Conservation (phyloP, 1,139 yeast species). For the Candida sojae region DNA sequence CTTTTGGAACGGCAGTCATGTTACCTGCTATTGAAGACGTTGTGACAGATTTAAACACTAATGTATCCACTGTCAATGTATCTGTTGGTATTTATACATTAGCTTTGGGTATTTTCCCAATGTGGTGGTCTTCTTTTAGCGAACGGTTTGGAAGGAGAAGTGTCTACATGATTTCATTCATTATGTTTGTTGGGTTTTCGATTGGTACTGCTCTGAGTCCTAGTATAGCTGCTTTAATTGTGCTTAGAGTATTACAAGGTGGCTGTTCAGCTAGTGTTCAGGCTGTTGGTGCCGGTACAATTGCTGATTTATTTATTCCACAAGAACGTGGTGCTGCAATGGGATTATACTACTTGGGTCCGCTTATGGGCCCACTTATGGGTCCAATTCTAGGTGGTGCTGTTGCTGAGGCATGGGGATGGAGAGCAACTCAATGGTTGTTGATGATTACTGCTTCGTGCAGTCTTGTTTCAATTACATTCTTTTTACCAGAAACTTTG, state of each 20-base stretch:
- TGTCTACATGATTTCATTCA: constrained; percentile 69
- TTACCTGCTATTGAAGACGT: constrained; percentile 76
- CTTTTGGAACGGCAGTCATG: constrained; percentile 89
- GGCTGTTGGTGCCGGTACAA: constrained; percentile 88
- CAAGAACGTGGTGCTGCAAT: constrained; percentile 76
- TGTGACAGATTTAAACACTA: constrained; percentile 53
- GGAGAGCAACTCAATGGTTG: constrained; percentile 92
- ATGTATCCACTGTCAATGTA: constrained; percentile 63
- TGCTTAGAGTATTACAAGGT: constrained; percentile 70
- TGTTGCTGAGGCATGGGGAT: constrained; percentile 70
- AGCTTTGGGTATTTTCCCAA: constrained; percentile 75
- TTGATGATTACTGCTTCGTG: constrained; percentile 67
- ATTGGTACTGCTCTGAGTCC: constrained; percentile 74
- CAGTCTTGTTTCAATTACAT: constrained; percentile 49
- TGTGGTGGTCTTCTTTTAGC: constrained; percentile 88
- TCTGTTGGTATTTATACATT: constrained; percentile 79
- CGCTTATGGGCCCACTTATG: constrained; percentile 75
- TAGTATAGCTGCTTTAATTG: constrained; percentile 61
- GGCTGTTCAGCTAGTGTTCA: constrained; percentile 87
- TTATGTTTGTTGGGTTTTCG: constrained; percentile 62
- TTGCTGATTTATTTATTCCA: constrained; percentile 69
- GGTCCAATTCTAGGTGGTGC: constrained; percentile 86
- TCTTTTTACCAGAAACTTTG: constrained; percentile 76
- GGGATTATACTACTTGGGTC: constrained; percentile 82
- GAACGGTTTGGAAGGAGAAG: constrained; percentile 76